These are phyloP conservation scores for Medicago lupulina DNA, from an alignment of 306 rosid genomes.

Conservation along the genomic window DNA sequence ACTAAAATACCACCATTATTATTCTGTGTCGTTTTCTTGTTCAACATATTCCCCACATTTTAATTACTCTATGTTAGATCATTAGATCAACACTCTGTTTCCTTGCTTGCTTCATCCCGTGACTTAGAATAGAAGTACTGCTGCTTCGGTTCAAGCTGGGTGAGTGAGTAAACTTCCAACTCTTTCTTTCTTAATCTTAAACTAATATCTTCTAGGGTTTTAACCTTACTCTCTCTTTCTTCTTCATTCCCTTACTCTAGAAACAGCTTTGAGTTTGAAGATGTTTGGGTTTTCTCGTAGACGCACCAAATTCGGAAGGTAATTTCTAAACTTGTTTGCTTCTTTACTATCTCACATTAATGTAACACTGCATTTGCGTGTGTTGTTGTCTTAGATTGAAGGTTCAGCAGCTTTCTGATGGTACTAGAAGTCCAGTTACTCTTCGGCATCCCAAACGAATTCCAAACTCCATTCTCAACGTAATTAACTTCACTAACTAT, in stretches of 20 bases:
- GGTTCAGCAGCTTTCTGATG: slow-evolving; percentile 80
- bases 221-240: not conserved
- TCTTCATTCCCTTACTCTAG: not conserved
- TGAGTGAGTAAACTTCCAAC: not conserved
- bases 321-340: not conserved
- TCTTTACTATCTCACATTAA: not conserved
- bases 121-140: too few relatives aligned
- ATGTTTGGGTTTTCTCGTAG: slow-evolving; percentile 94
- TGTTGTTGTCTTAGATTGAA: slow-evolving; percentile 56
- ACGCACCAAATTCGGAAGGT: slow-evolving; percentile 85
- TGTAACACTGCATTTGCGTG: not conserved
- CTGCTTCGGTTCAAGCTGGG: not conserved
- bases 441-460: slow-evolving; percentile 63
- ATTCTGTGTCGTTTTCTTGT: slow-evolving; percentile 24
- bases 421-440: slow-evolving; percentile 80
- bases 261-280: not conserved
- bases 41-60: too few relatives aligned
- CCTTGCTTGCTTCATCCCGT: too few relatives aligned
- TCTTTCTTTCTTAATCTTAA: not conserved
- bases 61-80: not conserved
- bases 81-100: not conserved
- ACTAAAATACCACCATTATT: not conserved
- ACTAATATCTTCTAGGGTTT: slow-evolving; percentile 14
- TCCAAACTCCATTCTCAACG: slow-evolving; percentile 70
- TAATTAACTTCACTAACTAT: slow-evolving; percentile 29